phyloP scores from a whole-genome alignment of 805 yeast genomes.

The Pichia rugopelliculosa region DNA sequence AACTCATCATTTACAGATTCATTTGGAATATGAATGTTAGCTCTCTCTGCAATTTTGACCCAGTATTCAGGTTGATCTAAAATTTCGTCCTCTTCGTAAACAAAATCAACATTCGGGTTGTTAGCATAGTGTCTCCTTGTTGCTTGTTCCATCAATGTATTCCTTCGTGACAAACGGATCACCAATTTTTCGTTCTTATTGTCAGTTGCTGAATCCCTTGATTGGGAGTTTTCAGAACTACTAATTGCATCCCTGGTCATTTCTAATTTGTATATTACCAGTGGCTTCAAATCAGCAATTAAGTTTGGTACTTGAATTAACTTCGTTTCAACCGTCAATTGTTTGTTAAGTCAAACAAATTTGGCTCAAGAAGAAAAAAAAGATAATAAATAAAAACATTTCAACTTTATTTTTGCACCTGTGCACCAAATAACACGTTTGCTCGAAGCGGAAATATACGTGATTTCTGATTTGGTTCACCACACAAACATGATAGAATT shows the following conservation, averaged over 20 bases:
- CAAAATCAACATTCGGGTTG: slow-evolving; percentile 13
- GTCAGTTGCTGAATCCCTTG: background rate
- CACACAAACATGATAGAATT: background rate
- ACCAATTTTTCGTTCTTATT: slow-evolving; percentile 2
- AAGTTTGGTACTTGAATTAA: background rate
- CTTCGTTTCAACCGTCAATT: background rate
- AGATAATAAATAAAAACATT: background rate
- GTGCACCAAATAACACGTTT: background rate
- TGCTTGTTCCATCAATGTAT: slow-evolving; percentile 22
- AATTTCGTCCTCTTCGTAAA: slow-evolving; percentile 11
- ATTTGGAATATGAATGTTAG: slow-evolving; percentile 16
- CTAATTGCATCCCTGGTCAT: background rate
- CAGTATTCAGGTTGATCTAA: slow-evolving; percentile 21
- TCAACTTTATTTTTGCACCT: background rate
- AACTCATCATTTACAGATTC: slow-evolving; percentile 2
- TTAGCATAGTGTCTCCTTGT: slow-evolving; percentile 17
- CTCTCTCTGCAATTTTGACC: slow-evolving; percentile 23
- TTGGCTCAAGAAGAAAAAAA: background rate
- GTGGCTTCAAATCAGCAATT: too few species aligned
- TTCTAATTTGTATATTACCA: too few species aligned
- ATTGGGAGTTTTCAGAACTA: background rate
- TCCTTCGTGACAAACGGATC: slow-evolving; percentile 13
- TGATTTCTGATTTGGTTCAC: background rate
- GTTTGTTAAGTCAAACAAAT: background rate
- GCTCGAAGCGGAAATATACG: background rate